Evolutionary conservation across 345 rosid genomes (phyloP), one percentile per base, ranked within the genome.

Genomic region (Hibiscus trionum): DNA sequence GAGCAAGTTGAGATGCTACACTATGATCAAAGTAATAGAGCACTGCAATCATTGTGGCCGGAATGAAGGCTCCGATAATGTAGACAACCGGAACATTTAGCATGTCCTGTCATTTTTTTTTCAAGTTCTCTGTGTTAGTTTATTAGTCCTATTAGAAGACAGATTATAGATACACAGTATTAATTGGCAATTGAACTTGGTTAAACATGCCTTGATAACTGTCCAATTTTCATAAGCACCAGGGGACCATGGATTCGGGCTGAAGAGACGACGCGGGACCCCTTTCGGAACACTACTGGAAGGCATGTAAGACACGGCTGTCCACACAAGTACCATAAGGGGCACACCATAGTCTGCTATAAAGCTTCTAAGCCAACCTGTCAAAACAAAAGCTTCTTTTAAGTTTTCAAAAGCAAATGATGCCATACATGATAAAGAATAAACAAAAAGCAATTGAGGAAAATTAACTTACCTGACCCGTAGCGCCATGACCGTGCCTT

Each of bases 41-140:
- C 58, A 94, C 98, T 3, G 99, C 97, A 64, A 94, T 94, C 99
- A 94, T 94, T 42, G 97, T 88, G 71, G 99, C 97, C 2, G 99
- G 99, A 80, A 94, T 87, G 73, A 94, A 84, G 19, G 99, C 96
- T 78, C 97, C 97, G 67, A 94, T 85, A 76, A 94, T 92, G 79
- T 88, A 92, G 37, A 82, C 77, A 63, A 87, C 65, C 1, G 98
- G 98, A 77, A 94, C 98, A 60, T 88, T 44, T 71, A 80, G 52
- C 98, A 94, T 94, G 70, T 90, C 92, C 97, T 94, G 88, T 63
- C 59, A 72, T 55, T 73, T 56, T 56, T 56, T 59, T 75, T 75
- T 44, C 9, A 8, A 69, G 47, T 67, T 10, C 21, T 16, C 50
- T 50, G 57, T 72, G 31, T 46, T 55, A 80, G 37, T 69, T 62